phyloP scores from a whole-genome alignment of 2,329 filamentous ascomycete genomes.

The Epichloe sibirici region DNA sequence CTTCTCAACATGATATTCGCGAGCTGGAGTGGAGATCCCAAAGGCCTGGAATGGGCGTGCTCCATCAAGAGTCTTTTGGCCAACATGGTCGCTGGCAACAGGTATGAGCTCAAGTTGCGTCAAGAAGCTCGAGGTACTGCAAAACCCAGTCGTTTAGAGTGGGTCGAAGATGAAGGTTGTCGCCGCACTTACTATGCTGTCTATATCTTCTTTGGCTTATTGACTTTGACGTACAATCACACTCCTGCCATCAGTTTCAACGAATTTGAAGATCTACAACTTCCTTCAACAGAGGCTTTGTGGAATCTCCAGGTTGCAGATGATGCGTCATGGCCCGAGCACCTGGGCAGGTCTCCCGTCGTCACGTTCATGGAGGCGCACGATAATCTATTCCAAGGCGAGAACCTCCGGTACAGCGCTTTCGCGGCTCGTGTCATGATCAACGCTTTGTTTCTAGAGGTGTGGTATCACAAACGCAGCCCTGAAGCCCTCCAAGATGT shows the following conservation, averaged over 20 bases:
- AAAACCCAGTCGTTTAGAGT: slow-evolving; percentile 70
- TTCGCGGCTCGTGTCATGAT: slow-evolving; percentile 98
- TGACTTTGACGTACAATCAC: slow-evolving; percentile 95
- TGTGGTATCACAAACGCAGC: slow-evolving; percentile 98
- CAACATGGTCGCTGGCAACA: slow-evolving; percentile 97
- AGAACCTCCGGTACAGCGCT: slow-evolving; percentile 81
- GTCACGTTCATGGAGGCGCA: slow-evolving; percentile 90
- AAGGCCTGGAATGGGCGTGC: slow-evolving; percentile 95
- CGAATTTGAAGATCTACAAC: slow-evolving; percentile 84
- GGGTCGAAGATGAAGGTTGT: slow-evolving; percentile 95
- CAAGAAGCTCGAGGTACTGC: slow-evolving; percentile 73
- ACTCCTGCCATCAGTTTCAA: slow-evolving; percentile 97
- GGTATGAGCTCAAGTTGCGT: slow-evolving; percentile 89
- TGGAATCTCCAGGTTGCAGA: slow-evolving; percentile 81
- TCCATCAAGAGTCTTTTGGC: slow-evolving; percentile 96
- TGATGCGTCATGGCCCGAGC: slow-evolving; percentile 74
- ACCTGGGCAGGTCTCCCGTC: slow-evolving; percentile 54
- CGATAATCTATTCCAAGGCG: slow-evolving; percentile 89
- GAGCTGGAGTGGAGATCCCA: slow-evolving; percentile 97
- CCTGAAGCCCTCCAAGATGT: slow-evolving; percentile 96
- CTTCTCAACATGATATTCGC: slow-evolving; percentile 98
- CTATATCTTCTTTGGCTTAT: slow-evolving; percentile 94
- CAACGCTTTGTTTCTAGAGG: slow-evolving; percentile 93
- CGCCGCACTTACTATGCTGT: slow-evolving; percentile 95
- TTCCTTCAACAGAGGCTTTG: slow-evolving; percentile 85